phyloP scores from a whole-genome alignment of 169 alveolate species.

The Plasmodium gallinaceum region DNA sequence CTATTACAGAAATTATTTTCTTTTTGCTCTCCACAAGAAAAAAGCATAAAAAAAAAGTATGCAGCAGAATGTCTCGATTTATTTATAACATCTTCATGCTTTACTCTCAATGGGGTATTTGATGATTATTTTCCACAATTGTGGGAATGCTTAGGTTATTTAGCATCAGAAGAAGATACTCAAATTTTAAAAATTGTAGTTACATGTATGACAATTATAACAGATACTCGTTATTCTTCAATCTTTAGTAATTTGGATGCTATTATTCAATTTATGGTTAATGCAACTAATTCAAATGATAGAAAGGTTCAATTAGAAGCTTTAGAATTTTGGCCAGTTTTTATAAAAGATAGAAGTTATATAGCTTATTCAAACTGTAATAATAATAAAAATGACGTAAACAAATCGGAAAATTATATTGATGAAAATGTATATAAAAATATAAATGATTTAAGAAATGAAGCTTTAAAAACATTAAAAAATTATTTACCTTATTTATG shows the following conservation, averaged over 20 bases:
- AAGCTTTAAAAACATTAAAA: constrained; percentile 62
- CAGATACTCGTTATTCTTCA: constrained; percentile 82
- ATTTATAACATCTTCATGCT: constrained; percentile 53
- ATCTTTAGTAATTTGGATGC: constrained; percentile 84
- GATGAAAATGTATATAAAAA: constrained; percentile 70
- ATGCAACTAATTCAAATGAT: constrained; percentile 83
- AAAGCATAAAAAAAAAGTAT: constrained; percentile 50
- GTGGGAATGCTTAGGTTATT: constrained; percentile 85
- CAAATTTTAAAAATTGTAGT: constrained; percentile 81
- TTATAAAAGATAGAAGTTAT: constrained; percentile 80
- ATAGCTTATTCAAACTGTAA: constrained; percentile 71
- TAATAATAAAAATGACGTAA: constrained; percentile 27
- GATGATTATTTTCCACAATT: constrained; percentile 77
- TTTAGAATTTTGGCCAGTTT: constrained; percentile 87
- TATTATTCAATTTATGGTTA: constrained; percentile 83
- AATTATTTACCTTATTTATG: constrained; percentile 78
- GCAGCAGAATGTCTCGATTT: constrained; percentile 76
- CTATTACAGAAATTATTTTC: constrained; percentile 72
- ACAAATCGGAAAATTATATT: constrained; percentile 35
- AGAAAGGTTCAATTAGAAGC: constrained; percentile 88
- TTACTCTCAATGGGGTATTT: constrained; percentile 74
- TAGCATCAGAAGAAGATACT: constrained; percentile 82
- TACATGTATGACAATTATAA: constrained; percentile 82
- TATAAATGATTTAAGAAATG: constrained; percentile 74
- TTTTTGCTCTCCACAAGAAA: constrained; percentile 59